A percentile compares a stretch with the other conserved stretches of the same genome.
Evolutionary conservation across 345 rosid genomes (phyloP).

Genomic region (Ricinus communis): DNA sequence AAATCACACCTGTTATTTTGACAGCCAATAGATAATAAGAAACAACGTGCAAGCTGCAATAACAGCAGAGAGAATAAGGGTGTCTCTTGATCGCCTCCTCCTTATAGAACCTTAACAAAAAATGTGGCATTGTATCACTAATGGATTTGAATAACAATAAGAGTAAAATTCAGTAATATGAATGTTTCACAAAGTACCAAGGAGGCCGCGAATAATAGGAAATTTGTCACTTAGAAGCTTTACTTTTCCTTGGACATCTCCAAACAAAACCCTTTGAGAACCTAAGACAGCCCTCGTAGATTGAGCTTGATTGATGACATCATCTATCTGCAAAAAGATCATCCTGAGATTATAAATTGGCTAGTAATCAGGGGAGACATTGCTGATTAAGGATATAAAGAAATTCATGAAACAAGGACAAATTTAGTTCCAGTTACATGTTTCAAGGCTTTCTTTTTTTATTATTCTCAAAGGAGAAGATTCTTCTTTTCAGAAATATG

Average conservation of each 20-base stretch:
- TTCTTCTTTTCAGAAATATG: too few relatives aligned
- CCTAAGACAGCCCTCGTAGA: conserved; percentile 82
- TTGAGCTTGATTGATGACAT: conserved; percentile 95
- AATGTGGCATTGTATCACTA: conserved; percentile 9
- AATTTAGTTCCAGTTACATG: not conserved
- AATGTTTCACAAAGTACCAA: conserved; percentile 51
- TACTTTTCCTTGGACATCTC: conserved; percentile 96
- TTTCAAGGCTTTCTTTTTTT: too few relatives aligned
- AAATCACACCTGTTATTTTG: conserved; percentile 47
- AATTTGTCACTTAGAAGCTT: conserved; percentile 82
- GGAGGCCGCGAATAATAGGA: conserved; percentile 79
- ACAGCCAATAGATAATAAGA: conserved; percentile 89
- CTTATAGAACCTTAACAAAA: conserved; percentile 66
- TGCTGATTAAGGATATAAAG: conserved; percentile 1
- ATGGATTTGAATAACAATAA: not conserved
- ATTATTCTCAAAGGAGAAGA: too few relatives aligned
- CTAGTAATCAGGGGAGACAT: conserved; percentile 5
- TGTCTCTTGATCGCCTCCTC: conserved; percentile 84
- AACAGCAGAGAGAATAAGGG: conserved; percentile 82
- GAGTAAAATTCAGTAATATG: not conserved
- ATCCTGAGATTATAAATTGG: conserved; percentile 11
- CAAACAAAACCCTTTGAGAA: conserved; percentile 81
- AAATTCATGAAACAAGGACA: not conserved
- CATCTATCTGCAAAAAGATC: conserved; percentile 66
- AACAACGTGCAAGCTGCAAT: conserved; percentile 93